Base-by-base conservation (phyloP, 192 early-diverging fungal species). In the Coemansia sp. region DNA sequence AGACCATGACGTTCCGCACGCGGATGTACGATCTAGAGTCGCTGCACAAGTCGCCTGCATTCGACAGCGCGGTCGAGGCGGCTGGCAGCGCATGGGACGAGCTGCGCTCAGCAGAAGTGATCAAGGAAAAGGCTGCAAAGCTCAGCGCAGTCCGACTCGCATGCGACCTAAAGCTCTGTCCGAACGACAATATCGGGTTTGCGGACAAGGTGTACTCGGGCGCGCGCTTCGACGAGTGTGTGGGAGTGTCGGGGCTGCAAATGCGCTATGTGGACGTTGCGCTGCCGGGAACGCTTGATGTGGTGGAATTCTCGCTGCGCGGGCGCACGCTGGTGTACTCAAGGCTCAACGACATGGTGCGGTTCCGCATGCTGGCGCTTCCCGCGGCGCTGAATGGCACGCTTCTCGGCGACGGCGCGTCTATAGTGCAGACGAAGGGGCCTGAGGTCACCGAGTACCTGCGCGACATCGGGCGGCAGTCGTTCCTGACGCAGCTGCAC, bases 291-390 rank as follows among this genome's bases (percentile, higher is more conserved):
- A 63, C 71, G 33, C 67, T 76, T 10, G 71, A 73, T 32, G 79
- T 82, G 34, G 63, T 71, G 1, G 79, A 82, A 56, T 82, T 82
- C 33, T 82, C 79, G 54, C 67, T 82, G 45, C 74, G 75, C 25
- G 75, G 75, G 23, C 36, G 20, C 25, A 82, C 67, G 50, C 67
- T 82, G 34, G 10, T 82, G 65, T 82, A 82, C 60, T 76, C 79
- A 45, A 63, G 74, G 41, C 62, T 76, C 22, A 75, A 82, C 49
- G 79, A 82, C 42, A 58, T 75, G 33, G 70, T 76, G 59, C 70
- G 79, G 43, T 82, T 82, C 79, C 69, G 79, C 4, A 59, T 74
- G 17, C 62, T 71, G 5, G 65, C 66, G 55, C 65, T 82, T 38
- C 62, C 76, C 1, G 63, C 25, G 9, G 40, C 63, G 25, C 5